phyloP scores from a whole-genome alignment of 1,139 yeast species.

The Diutina rugosa region DNA sequence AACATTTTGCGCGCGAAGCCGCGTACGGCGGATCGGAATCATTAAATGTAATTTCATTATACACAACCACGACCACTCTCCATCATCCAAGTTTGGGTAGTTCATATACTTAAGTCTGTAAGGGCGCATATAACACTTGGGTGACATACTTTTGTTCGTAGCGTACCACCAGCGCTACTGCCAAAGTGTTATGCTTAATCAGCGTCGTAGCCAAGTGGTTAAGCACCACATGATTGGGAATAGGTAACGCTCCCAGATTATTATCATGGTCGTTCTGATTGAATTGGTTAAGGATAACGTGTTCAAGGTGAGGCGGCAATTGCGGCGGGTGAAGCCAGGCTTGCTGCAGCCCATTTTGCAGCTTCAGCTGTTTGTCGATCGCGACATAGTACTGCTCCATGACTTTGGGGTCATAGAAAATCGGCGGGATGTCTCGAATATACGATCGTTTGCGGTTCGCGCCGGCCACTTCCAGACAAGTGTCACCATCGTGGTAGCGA shows the following conservation, averaged over 20 bases:
- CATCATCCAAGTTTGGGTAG: not conserved
- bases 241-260: slow-evolving; percentile 36
- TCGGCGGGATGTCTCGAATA: slow-evolving; percentile 72
- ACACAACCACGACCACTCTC: not conserved
- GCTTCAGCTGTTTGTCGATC: slow-evolving; percentile 54
- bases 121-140: slow-evolving; percentile 36
- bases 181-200: slow-evolving; percentile 34
- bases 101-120: slow-evolving; percentile 11
- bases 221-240: slow-evolving; percentile 35
- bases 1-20: slow-evolving; percentile 95
- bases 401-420: slow-evolving; percentile 65
- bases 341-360: slow-evolving; percentile 47
- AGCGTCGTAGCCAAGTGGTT: slow-evolving; percentile 38
- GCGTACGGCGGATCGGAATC: slow-evolving; percentile 84
- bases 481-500: slow-evolving; percentile 45
- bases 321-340: slow-evolving; percentile 58
- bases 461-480: slow-evolving; percentile 8
- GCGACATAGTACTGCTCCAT: slow-evolving; percentile 57
- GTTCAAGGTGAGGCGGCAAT: slow-evolving; percentile 36
- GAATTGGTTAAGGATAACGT: slow-evolving; percentile 32
- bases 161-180: slow-evolving; percentile 35
- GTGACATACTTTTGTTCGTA: slow-evolving; percentile 36
- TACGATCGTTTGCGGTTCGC: slow-evolving; percentile 23
- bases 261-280: slow-evolving; percentile 33
- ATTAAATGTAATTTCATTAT: slow-evolving; percentile 4